These are phyloP conservation scores for Herpomyces periplanetae DNA, from an alignment of 2,329 filamentous ascomycete species.

Conservation along the genomic window DNA sequence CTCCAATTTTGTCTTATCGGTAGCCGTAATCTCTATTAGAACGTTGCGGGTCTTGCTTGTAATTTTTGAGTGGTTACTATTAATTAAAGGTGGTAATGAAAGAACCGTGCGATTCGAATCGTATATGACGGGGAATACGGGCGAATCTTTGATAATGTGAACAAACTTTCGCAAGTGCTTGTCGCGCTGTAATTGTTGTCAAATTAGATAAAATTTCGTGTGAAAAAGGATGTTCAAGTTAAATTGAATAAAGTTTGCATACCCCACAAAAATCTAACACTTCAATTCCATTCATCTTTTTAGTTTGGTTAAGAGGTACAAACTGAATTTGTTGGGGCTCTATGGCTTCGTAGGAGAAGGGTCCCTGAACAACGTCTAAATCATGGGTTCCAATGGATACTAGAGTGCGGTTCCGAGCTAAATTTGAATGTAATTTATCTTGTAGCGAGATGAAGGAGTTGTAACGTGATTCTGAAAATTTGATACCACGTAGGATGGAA, in stretches of 20 bases:
- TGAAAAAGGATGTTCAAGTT: background rate
- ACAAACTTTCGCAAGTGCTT: conserved; percentile 62
- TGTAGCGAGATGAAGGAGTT: conserved; percentile 91
- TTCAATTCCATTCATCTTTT: conserved; percentile 50
- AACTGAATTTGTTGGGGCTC: conserved; percentile 76
- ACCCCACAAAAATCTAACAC: conserved; percentile 71
- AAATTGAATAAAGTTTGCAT: conserved; percentile 3
- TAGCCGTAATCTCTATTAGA: conserved; percentile 85
- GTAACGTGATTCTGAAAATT: conserved; percentile 62
- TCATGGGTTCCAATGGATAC: conserved; percentile 96
- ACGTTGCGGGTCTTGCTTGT: conserved; percentile 60
- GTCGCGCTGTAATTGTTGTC: conserved; percentile 20
- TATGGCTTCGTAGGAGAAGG: conserved; percentile 82
- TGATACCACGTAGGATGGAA: conserved; percentile 57
- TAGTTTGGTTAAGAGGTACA: conserved; percentile 51
- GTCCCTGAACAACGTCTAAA: conserved; percentile 59
- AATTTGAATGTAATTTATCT: conserved; percentile 87
- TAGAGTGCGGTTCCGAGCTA: conserved; percentile 61
- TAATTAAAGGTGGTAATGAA: conserved; percentile 88
- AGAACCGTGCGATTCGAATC: conserved; percentile 56
- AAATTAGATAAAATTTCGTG: conserved; percentile 2
- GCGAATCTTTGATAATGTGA: conserved; percentile 69
- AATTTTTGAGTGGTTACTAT: conserved; percentile 87
- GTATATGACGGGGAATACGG: conserved; percentile 80
- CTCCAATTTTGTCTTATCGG: conserved; percentile 77